phyloP scores from a whole-genome alignment of 306 rosid genomes.

The Mimosa pudica region DNA sequence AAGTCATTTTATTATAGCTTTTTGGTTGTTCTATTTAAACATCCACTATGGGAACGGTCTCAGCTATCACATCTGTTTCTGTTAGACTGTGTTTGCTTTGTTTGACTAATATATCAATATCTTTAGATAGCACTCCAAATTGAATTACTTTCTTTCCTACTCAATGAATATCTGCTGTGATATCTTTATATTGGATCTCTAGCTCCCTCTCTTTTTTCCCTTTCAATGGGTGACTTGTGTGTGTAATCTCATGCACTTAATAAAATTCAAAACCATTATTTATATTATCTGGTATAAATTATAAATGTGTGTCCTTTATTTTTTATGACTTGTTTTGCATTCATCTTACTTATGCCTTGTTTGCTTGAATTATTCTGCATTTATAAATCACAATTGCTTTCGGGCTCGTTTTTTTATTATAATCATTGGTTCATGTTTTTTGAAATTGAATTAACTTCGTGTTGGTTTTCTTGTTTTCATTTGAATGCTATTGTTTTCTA shows the following conservation, averaged over 20 bases:
- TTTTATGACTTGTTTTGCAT: not conserved
- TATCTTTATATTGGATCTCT: not conserved
- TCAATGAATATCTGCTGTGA: not conserved
- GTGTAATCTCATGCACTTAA: not conserved
- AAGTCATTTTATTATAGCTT: not conserved
- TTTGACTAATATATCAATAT: no score
- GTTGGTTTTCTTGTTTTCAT: not conserved
- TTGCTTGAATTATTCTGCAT: conserved; percentile 1
- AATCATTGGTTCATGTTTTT: not conserved
- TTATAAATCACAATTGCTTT: not conserved
- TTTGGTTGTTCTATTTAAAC: not conserved
- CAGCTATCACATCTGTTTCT: not conserved
- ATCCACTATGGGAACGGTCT: not conserved
- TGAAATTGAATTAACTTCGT: not conserved
- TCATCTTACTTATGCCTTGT: not conserved
- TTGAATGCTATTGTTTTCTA: not conserved
- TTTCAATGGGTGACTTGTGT: not conserved
- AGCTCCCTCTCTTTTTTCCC: not conserved
- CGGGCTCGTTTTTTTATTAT: not conserved
- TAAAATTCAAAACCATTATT: not conserved
- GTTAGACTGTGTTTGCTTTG: not conserved
- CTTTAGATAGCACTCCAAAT: not conserved
- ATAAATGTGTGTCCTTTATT: not conserved
- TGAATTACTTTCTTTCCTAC: not conserved
- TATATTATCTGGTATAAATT: not conserved